These are phyloP conservation scores for Pharnaceum exiguum DNA, from an alignment of 148 eudicot species.

Conservation along the genomic window DNA sequence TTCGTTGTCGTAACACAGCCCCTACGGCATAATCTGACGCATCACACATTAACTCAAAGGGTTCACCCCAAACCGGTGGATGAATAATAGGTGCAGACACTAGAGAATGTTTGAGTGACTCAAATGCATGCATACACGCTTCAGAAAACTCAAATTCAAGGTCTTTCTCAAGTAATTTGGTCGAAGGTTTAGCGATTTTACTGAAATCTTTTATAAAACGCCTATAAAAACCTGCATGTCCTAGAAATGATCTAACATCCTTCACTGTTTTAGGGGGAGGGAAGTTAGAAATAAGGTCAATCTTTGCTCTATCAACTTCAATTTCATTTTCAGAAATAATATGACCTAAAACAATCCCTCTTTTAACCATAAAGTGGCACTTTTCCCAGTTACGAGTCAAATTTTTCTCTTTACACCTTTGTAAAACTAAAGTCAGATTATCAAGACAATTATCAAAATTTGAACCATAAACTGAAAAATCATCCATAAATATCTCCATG, in stretches of 20 bases:
- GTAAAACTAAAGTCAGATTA: background rate
- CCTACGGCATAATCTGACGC: background rate
- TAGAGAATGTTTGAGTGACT: background rate
- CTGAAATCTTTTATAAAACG: background rate
- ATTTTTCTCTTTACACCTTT: constrained; percentile 1
- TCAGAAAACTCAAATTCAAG: background rate
- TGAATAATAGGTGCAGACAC: background rate
- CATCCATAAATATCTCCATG: constrained; percentile 8
- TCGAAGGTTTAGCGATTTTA: background rate
- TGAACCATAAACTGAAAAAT: background rate
- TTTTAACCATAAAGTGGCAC: background rate
- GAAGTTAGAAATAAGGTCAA: background rate
- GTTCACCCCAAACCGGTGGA: background rate
- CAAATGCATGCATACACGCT: background rate
- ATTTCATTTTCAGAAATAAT: background rate
- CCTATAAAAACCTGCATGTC: background rate
- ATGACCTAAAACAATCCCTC: background rate
- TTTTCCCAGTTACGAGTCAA: constrained; percentile 1
- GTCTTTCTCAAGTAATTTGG: background rate
- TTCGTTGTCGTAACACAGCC: background rate
- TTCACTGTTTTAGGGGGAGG: background rate
- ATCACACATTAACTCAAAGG: background rate
- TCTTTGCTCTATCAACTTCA: background rate
- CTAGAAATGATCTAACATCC: background rate
- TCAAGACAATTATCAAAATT: background rate